Percentiles rank a stretch among this genome's conserved stretches.
These are phyloP conservation scores for Nepenthes alata DNA, from an alignment of 179 eudicot genomes.

Conservation along the genomic window DNA sequence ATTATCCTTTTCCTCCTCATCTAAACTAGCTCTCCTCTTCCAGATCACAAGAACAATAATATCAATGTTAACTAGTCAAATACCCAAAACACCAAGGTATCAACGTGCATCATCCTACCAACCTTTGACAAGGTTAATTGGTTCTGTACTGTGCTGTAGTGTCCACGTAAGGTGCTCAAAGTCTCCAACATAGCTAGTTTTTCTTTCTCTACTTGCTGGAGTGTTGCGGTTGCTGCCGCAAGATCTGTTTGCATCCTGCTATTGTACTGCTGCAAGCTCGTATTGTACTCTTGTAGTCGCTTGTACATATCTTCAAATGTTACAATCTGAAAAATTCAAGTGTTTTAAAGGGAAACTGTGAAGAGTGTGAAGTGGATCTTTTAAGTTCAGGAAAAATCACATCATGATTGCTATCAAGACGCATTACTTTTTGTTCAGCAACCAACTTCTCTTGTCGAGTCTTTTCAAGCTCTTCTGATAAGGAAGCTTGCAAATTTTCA, in stretches of 20 bases:
- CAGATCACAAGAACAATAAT: no score
- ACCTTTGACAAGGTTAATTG: conserved; percentile 43
- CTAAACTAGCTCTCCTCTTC: no score
- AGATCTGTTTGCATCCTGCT: conserved; percentile 60
- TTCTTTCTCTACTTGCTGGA: conserved; percentile 49
- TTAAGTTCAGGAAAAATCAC: no score
- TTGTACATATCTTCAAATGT: conserved; percentile 50
- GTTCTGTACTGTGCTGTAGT: conserved; percentile 44
- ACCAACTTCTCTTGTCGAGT: conserved; percentile 29
- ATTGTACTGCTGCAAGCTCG: conserved; percentile 63
- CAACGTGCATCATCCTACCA: background rate
- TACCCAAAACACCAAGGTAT: no score
- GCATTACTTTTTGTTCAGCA: conserved; percentile 43
- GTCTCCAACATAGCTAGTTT: conserved; percentile 48
- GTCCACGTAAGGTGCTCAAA: conserved; percentile 49
- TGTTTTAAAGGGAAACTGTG: background rate
- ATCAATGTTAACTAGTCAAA: no score
- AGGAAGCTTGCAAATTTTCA: conserved; percentile 30
- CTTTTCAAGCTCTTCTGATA: conserved; percentile 44
- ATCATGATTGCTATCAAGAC: background rate
- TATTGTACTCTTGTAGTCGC: conserved; percentile 65
- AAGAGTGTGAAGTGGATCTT: background rate
- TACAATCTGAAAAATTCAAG: conserved; percentile 26
- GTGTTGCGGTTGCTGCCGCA: conserved; percentile 35
- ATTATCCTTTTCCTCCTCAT: no score